Percentiles rank a stretch among this genome's conserved stretches.
Evolutionary conservation across 140 eudicot genomes (phyloP).

Genomic region (Oenanthe javanica): DNA sequence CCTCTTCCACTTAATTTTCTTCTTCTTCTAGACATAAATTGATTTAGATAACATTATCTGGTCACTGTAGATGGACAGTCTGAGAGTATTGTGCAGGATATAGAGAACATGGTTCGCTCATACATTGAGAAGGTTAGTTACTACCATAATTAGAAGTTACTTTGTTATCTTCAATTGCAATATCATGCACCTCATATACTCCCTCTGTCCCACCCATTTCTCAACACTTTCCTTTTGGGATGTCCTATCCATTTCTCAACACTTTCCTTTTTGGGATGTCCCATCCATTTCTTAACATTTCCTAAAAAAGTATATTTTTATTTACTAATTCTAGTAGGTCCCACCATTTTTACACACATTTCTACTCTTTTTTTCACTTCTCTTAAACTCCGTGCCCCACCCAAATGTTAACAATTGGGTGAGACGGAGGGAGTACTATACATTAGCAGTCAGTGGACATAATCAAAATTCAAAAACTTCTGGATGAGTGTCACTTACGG

Average conservation of each 20-base stretch:
- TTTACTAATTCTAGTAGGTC: no score
- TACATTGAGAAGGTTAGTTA: slow-evolving; percentile 78
- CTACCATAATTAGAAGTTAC: background rate
- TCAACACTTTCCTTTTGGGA: no score
- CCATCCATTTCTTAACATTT: no score
- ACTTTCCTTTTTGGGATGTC: no score
- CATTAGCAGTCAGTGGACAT: background rate
- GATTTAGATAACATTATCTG: background rate
- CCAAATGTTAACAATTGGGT: no score
- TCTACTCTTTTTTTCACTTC: no score
- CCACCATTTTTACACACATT: no score
- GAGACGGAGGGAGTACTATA: no score
- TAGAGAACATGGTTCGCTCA: slow-evolving; percentile 91
- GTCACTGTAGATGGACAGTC: slow-evolving; percentile 75
- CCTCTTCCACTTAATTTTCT: background rate
- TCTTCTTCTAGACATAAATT: slow-evolving; percentile 11
- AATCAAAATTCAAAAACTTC: background rate
- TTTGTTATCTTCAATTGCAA: background rate
- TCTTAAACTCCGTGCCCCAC: no score
- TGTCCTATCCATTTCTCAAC: no score
- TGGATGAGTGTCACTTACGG: background rate
- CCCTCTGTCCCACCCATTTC: no score
- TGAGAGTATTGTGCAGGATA: slow-evolving; percentile 77
- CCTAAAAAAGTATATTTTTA: no score
- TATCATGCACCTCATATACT: background rate